Evolutionary conservation across 2,329 filamentous ascomycete species (phyloP), one percentile per base, ranked within the genome.

Genomic region (Dactylellina leptospora): DNA sequence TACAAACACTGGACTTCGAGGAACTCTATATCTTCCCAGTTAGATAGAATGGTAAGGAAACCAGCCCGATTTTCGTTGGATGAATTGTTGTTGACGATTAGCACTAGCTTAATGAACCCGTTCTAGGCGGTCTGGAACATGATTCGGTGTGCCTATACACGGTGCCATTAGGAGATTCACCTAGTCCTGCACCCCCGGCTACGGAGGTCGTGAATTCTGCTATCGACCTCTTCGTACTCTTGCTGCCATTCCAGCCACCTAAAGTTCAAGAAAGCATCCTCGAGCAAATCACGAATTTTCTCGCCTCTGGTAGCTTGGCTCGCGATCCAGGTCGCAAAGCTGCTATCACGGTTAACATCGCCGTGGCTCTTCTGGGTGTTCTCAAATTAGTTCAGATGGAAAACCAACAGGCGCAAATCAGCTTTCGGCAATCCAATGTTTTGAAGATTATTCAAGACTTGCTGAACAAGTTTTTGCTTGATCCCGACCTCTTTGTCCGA

Each of bases 191-290:
- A 74, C 92, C 93, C 6, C 89, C 95, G 4, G 88, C 91, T 0
- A 99, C 93, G 0, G 93, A 96, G 78, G 93, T 96, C 23, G 91
- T 97, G 72, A 96, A 99, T 78, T 88, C 93, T 77, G 93, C 95
- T 0, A 96, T 99, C 62, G 89, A 95, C 74, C 83, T 97, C 0
- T 99, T 99, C 78, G 92, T 93, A 1, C 91, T 96, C 58, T 90
- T 92, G 38, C 88, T 99, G 64, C 93, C 95, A 1, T 83, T 97
- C 8, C 96, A 96, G 47, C 90, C 91, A 0, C 85, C 91, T 2
- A 96, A 93, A 77, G 91, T 99, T 1, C 95, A 99, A 77, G 95
- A 99, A 79, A 97, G 93, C 78, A 91, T 96, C 50, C 82, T 99
- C 8, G 95, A 99, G 79, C 95, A 99, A 78, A 88, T 97, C 50